Conservation (phyloP, 2,329 filamentous ascomycete genomes). For the Phialophora expanda region DNA sequence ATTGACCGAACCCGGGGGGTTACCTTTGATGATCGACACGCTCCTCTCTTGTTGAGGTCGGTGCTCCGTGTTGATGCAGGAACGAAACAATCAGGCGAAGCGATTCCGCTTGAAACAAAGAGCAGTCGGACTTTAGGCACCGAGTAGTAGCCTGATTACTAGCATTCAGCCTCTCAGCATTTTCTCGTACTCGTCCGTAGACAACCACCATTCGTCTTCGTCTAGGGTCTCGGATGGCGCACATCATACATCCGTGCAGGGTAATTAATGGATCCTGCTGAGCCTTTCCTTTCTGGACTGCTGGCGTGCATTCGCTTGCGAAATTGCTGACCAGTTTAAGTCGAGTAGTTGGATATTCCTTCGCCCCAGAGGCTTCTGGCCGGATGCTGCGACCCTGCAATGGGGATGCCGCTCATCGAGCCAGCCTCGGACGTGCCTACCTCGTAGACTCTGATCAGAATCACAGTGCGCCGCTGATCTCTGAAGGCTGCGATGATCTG, state of each 20-base stretch:
- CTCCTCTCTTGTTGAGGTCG: not conserved
- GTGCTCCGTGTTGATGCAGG: not conserved
- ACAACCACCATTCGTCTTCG: not conserved
- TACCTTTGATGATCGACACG: not conserved
- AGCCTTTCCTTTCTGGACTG: not conserved
- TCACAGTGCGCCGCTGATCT: not conserved
- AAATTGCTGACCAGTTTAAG: conserved; percentile 12
- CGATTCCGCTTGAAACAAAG: not conserved
- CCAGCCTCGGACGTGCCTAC: not conserved
- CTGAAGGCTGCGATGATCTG: not conserved
- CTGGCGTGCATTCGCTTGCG: not conserved
- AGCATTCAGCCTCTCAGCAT: not conserved
- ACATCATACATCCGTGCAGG: conserved; percentile 1
- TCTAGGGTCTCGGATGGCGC: not conserved
- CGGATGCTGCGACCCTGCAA: not conserved
- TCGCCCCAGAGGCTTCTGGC: not conserved
- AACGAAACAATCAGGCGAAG: not conserved
- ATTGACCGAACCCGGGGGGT: not conserved
- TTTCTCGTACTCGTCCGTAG: not conserved
- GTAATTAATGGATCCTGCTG: not conserved
- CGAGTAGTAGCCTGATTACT: not conserved
- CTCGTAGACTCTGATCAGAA: not conserved
- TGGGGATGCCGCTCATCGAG: not conserved
- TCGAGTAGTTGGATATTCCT: not conserved
- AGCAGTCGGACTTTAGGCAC: not conserved